Conservation (phyloP, 768 basidiomycete genomes). For the Russula earlei region DNA sequence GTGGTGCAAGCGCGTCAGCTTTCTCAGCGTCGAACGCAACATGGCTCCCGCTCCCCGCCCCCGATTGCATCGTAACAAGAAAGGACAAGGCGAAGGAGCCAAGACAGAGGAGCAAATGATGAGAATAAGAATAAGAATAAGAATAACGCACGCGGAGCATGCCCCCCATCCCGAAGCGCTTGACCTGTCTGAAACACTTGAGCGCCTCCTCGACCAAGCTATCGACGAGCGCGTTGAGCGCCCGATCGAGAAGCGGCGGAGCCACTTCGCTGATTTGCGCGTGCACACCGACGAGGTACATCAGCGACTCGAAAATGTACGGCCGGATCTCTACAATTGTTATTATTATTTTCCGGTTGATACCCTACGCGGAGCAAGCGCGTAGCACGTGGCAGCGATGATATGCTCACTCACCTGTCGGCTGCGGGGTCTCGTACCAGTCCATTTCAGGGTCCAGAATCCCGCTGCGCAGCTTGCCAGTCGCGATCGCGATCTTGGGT, state of each 20-base stretch:
- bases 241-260: constrained; percentile 72
- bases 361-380: neutral
- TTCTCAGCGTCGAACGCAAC: too few relatives aligned
- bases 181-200: constrained; percentile 78
- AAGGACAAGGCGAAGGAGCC: too few relatives aligned
- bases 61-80: too few relatives aligned
- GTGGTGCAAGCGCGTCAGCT: too few relatives aligned
- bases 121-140: neutral
- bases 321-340: constrained; percentile 70
- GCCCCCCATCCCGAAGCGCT: constrained; percentile 93
- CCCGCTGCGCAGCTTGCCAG: constrained; percentile 61
- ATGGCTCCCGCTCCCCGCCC: too few relatives aligned
- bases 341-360: neutral
- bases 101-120: neutral
- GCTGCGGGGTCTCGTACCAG: constrained; percentile 92
- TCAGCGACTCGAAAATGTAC: constrained; percentile 84
- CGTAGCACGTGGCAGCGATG: too few relatives aligned
- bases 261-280: constrained; percentile 80
- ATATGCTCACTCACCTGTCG: constrained; percentile 59
- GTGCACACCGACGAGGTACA: constrained; percentile 86
- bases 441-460: constrained; percentile 77
- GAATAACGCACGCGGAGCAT: constrained; percentile 76
- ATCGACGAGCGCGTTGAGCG: constrained; percentile 70
- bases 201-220: constrained; percentile 78
- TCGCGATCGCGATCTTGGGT: constrained; percentile 65